phyloP scores from a whole-genome alignment of 2,329 filamentous ascomycete genomes.

The Diaporthe amygdali region DNA sequence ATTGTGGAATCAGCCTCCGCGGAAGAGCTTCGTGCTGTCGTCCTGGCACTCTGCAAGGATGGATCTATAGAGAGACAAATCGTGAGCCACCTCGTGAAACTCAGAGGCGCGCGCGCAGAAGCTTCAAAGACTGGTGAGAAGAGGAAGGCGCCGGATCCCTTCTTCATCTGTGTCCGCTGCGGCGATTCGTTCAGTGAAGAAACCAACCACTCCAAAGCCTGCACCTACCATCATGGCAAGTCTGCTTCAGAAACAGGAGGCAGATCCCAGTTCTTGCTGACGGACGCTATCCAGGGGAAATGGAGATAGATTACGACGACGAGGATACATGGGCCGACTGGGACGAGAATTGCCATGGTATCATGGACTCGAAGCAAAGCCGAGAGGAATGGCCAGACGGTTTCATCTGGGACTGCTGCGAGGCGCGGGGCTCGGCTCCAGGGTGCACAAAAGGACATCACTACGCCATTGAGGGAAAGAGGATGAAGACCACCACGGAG shows the following conservation, averaged over 20 bases:
- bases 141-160: neutral
- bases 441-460: constrained; percentile 25
- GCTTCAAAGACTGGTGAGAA: neutral
- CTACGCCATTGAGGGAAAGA: constrained; percentile 6
- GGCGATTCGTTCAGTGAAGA: neutral
- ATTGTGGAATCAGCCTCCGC: neutral
- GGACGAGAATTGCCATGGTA: constrained; percentile 34
- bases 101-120: neutral
- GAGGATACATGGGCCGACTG: constrained; percentile 35
- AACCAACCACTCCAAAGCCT: neutral
- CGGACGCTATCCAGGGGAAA: constrained; percentile 24
- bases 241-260: neutral
- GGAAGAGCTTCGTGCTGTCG: neutral
- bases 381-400: constrained; percentile 32
- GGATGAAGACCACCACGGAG: neutral
- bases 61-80: neutral
- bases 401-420: constrained; percentile 38
- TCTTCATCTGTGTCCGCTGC: neutral
- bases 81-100: neutral
- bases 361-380: constrained; percentile 31
- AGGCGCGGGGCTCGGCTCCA: constrained; percentile 14
- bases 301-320: constrained; percentile 30
- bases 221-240: neutral
- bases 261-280: neutral
- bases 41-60: neutral